Conservation (phyloP, 176 grass and related monocot species). For the Dactylis glomerata region DNA sequence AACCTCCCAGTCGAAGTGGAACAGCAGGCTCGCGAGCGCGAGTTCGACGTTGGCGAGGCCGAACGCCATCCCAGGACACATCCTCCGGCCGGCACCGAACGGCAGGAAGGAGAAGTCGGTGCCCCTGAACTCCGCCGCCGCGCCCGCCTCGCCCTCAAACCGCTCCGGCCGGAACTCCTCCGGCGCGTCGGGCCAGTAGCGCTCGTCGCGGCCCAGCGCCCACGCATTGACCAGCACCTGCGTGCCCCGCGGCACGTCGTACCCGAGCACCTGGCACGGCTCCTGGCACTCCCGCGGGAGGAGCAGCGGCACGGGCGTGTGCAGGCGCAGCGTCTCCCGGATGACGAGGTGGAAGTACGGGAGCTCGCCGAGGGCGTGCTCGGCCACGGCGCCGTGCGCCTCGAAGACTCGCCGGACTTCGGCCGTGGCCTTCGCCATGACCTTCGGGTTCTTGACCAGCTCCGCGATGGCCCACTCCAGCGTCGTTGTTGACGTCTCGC, state of each 20-base stretch:
- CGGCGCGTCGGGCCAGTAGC: constrained; percentile 40
- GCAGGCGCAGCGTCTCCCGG: not conserved
- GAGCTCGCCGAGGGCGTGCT: not conserved
- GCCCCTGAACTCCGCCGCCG: not conserved
- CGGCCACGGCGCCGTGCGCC: not conserved
- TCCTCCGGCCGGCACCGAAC: constrained; percentile 43
- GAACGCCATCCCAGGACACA: constrained; percentile 42
- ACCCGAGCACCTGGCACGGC: constrained; percentile 18
- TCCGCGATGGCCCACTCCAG: no score
- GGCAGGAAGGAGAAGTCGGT: constrained; percentile 18
- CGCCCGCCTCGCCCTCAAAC: not conserved
- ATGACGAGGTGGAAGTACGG: not conserved
- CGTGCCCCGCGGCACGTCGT: constrained; percentile 40
- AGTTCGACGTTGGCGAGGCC: constrained; percentile 44
- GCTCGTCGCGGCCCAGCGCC: constrained; percentile 49
- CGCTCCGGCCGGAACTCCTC: constrained; percentile 46
- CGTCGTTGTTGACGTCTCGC: no score
- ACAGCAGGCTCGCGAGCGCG: constrained; percentile 29
- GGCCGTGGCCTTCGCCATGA: not conserved
- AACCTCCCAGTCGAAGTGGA: constrained; percentile 47
- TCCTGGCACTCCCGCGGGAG: not conserved
- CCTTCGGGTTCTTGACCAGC: not conserved
- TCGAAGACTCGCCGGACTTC: not conserved
- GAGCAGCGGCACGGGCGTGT: not conserved
- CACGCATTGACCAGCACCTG: constrained; percentile 52